Conservation (phyloP, 2,329 filamentous ascomycete genomes). For the Epichloe glyceriae region DNA sequence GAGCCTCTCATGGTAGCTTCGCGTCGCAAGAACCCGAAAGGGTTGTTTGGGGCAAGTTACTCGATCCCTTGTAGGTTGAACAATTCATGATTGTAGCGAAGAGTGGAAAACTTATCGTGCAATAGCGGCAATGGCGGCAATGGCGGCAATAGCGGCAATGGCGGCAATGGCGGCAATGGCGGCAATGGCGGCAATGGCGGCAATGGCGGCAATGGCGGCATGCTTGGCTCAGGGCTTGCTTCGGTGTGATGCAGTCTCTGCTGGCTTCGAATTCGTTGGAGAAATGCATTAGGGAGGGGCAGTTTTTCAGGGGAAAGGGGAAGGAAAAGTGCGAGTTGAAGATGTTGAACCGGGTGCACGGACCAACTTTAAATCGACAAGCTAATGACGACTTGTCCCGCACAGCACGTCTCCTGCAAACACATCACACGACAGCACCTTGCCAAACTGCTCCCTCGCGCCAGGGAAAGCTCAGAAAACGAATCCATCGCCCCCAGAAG, state of each 20-base stretch:
- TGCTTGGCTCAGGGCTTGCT: not conserved
- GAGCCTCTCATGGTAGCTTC: not conserved
- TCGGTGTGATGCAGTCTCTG: not conserved
- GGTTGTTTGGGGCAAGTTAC: not conserved
- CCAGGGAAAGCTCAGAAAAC: not conserved
- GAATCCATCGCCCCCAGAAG: not conserved
- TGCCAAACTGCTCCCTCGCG: not conserved
- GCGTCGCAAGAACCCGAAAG: not conserved
- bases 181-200: not conserved
- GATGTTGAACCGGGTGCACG: no score
- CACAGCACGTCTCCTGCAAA: not conserved
- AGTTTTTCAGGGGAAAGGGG: not conserved
- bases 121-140: not conserved
- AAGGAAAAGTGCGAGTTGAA: no score
- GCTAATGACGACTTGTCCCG: not conserved
- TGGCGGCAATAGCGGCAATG: not conserved
- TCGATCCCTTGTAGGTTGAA: not conserved
- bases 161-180: no score
- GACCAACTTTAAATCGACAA: no score
- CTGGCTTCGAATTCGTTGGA: not conserved
- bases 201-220: not conserved
- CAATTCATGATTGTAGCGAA: no score
- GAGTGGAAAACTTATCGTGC: no score
- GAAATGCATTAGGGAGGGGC: not conserved
- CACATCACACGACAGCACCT: conserved; percentile 1